phyloP scores from a whole-genome alignment of 306 rosid species.

The Cucurbita pepo region DNA sequence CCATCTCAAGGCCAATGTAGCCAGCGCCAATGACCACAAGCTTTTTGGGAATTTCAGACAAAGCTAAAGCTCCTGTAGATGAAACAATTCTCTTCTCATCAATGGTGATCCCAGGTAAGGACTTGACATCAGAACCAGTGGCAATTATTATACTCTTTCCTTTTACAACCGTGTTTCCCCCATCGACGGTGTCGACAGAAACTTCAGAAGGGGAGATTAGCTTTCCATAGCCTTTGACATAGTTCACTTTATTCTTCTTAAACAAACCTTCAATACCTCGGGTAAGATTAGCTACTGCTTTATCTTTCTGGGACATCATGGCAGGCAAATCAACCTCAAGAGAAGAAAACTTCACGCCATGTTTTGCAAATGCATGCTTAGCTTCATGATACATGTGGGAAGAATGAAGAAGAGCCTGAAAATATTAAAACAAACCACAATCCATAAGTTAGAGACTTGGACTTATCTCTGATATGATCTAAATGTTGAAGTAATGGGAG shows the following conservation, averaged over 20 bases:
- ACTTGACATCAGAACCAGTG: conserved; percentile 92
- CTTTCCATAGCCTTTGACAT: conserved; percentile 92
- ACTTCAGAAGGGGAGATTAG: conserved; percentile 70
- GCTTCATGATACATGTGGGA: conserved; percentile 98
- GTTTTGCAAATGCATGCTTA: conserved; percentile 59
- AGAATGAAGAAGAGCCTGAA: conserved; percentile 91
- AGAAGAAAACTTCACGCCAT: conserved; percentile 72
- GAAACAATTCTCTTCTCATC: conserved; percentile 94
- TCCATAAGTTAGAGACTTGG: background rate
- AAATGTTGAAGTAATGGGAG: background rate
- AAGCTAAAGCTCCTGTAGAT: conserved; percentile 85
- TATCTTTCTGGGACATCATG: conserved; percentile 90
- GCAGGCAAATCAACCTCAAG: conserved; percentile 85
- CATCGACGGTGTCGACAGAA: conserved; percentile 66
- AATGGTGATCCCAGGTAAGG: conserved; percentile 74
- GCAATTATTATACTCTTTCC: conserved; percentile 87
- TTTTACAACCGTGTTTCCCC: conserved; percentile 57
- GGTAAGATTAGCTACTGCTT: conserved; percentile 76
- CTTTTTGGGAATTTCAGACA: conserved; percentile 78
- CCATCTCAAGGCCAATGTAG: conserved; percentile 97
- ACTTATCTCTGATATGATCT: background rate
- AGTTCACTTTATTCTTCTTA: conserved; percentile 92
- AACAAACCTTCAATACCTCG: conserved; percentile 86
- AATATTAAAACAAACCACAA: conserved; percentile 1
- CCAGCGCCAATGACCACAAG: conserved; percentile 94